Evolutionary conservation across 1,284 basidiomycete genomes (phyloP).

Genomic region (Athelia sp.): DNA sequence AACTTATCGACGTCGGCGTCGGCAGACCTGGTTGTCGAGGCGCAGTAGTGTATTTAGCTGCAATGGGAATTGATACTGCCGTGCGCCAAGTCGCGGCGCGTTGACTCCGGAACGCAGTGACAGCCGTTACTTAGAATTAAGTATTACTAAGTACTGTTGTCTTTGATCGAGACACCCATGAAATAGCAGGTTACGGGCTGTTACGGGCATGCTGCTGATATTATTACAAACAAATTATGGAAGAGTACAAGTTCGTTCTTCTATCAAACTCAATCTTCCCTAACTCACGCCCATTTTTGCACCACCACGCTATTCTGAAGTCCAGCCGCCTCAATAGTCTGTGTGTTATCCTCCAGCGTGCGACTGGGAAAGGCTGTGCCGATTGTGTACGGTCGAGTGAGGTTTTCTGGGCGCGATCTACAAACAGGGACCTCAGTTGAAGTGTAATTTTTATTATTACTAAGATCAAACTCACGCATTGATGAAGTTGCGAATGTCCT

Average conservation of each 20-base stretch:
- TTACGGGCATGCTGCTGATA: no score
- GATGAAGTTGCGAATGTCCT: conserved; percentile 84
- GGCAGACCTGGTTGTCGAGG: conserved; percentile 14
- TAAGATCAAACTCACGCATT: no score
- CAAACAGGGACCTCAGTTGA: conserved; percentile 5
- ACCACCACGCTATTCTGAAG: conserved; percentile 83
- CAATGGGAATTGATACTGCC: no score
- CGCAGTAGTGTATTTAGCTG: no score
- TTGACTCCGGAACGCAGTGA: no score
- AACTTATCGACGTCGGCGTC: conserved; percentile 41
- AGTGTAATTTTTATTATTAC: no score
- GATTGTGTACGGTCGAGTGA: conserved; percentile 66
- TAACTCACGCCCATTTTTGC: conserved; percentile 70
- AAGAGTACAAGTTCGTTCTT: no score
- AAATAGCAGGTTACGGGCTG: no score
- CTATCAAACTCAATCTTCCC: no score
- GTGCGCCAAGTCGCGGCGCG: no score
- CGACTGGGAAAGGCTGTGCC: conserved; percentile 84
- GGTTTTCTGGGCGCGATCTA: conserved; percentile 63
- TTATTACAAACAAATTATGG: no score
- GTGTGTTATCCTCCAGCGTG: conserved; percentile 59
- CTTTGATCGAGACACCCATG: no score
- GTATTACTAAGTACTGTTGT: conserved; percentile 31
- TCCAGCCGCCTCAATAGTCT: conserved; percentile 73
- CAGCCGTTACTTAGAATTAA: conserved; percentile 31